Conservation (phyloP, 805 yeast species). For the Saccharomyces mikatae region DNA sequence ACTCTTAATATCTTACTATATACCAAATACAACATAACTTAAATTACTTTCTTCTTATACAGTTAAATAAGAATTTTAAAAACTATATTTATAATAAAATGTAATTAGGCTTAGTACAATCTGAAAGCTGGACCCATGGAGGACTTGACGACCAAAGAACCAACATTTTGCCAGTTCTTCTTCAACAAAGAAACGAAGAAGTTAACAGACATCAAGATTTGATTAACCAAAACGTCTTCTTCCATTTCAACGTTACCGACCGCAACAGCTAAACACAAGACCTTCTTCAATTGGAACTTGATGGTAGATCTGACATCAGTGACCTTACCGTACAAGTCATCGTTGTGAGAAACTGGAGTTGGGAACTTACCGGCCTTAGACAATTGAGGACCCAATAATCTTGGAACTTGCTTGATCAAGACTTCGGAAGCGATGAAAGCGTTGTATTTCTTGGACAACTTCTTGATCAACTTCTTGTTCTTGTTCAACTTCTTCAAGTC, state of each 20-base stretch:
- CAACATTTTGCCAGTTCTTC: conserved; percentile 99
- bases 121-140: conserved; percentile 99
- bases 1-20: not conserved
- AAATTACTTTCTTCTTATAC: not conserved
- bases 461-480: conserved; percentile 99
- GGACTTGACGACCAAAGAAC: conserved; percentile 96
- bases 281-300: conserved; percentile 99
- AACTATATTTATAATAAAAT: not conserved
- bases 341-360: conserved; percentile 99
- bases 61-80: not conserved
- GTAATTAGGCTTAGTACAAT: conserved; percentile 66
- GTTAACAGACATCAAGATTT: conserved; percentile 97
- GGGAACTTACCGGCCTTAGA: conserved; percentile 99
- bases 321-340: conserved; percentile 92
- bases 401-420: conserved; percentile 99
- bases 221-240: conserved; percentile 91
- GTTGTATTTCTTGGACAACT: conserved; percentile 99
- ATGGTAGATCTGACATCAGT: conserved; percentile 97
- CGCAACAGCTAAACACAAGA: conserved; percentile 98
- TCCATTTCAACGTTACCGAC: conserved; percentile 99
- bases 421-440: conserved; percentile 99
- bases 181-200: conserved; percentile 97
- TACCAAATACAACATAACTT: not conserved
- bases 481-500: conserved; percentile 99
- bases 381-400: conserved; percentile 99